Base-by-base conservation (phyloP, 495 filamentous ascomycete genomes). In the Penicillium simplicissimum region DNA sequence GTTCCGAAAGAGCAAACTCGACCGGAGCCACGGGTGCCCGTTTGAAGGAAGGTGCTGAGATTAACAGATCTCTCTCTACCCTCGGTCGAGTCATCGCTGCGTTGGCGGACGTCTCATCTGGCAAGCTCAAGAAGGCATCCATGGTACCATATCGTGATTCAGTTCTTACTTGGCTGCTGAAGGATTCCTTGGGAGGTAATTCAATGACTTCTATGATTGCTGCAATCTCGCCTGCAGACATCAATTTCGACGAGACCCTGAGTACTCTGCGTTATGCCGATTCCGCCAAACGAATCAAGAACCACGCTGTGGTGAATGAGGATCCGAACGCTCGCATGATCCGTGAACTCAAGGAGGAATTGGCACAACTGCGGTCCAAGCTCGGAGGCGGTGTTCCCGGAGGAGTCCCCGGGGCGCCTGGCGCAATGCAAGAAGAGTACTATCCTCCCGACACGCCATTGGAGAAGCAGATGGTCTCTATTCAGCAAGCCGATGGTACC, bases 151-250 rank as follows among this genome's bases (percentile, higher is more conserved):
- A 99, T 73, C 90, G 96, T 85, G 96, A 99, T 79, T 96, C 91
- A 60, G 86, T 98, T 48, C 77, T 99, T 61, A 99, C 96, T 14
- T 99, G 96, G 96, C 78, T 99, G 31, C 77, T 99, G 61, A 98
- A 99, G 67, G 96, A 99, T 73, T 98, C 95, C 3, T 80, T 99
- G 10, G 96, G 96, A 70, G 96, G 96, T 59, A 99, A 99, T 77
- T 98, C 95, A 69, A 94, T 98, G 90, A 98, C 95, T 19, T 96
- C 95, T 49, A 98, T 98, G 95, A 98, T 98, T 78, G 95, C 95
- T 49, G 95, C 95, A 38, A 98, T 98, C 69, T 97, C 93, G 56
- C 95, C 95, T 5, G 95, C 95, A 56, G 95, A 99, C 77, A 98
- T 99, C 81, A 99, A 99, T 76, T 99, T 94, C 68, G 95, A 99